Evolutionary conservation across 108 stramenopile species (phyloP), one percentile per base, ranked within the genome.

Genomic region (Parmales sp.): DNA sequence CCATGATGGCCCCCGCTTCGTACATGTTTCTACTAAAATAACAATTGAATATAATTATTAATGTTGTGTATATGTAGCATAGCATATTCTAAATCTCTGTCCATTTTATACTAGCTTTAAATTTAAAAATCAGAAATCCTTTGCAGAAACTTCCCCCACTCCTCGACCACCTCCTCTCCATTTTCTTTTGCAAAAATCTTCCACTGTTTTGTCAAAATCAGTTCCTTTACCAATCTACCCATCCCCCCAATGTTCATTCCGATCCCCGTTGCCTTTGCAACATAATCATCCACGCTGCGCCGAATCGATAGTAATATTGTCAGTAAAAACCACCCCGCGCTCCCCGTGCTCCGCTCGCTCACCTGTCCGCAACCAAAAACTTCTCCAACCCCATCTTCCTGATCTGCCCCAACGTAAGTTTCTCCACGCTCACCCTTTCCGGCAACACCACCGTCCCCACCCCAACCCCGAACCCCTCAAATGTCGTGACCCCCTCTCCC

Each of bases 401-500:
- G 16, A 67, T 8, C 26, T 67, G 66, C 2, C 66, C 66, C 18
- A 67, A 34, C 1, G 20, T 34, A 8, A 67, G 39, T 16, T 67
- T 25, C 28, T 45, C 44, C 1, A 67, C 34, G 0, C 34, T 31
- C 5, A 45, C 34, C 31, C 6, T 26, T 2, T 6, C 1, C 45
- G 66, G 66, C 3, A 67, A n/a, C 0, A 67, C 22, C 4, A 78
- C 76, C 13, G 70, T 69, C 5, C 76, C 76, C 19, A 76, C 71
- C 18, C 75, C 67, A 18, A 76, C 70, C 6, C 69, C 45, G 22
- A 78, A 28, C 1, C 72, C 67, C 71, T 79, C 78, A 31, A 79
- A 71, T 23, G 49, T 39, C 11, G 78, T 79, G 31, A 79, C 76
- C 28, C 78, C 78, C 6, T 73, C 78, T 11, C 78, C 78, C 54